Base-by-base conservation (phyloP, 2,329 filamentous ascomycete species). In the Eurotiales sp. region DNA sequence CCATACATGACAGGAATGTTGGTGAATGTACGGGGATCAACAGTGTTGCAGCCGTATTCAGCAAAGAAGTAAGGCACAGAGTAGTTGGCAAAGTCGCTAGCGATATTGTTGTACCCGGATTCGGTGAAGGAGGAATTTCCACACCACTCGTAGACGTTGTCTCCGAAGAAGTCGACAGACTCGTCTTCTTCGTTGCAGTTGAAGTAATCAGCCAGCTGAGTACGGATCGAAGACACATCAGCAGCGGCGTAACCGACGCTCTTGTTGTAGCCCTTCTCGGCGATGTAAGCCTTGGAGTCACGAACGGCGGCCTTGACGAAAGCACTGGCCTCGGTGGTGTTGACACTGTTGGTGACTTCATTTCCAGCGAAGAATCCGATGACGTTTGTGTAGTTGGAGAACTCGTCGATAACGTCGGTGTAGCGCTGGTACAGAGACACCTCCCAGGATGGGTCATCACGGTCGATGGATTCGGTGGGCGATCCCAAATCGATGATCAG, bases 81-180 rank as follows among this genome's bases (percentile, higher is more conserved):
- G 80, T 93, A 99, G 68, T 86, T 83, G 54, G 78, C 71, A 77
- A 96, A 99, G 75, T 96, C 92, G 59, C 88, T 72, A 61, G 90
- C 90, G 69, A 92, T 87, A 51, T 84, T 79, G 58, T 86, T 78
- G 74, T 91, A 99, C 50, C 90, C 89, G 3, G 93, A 96, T 54
- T 78, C 67, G 30, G 77, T 66, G 76, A 87, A 93, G 65, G 88
- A 95, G 66, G 88, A 95, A 61, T 91, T 72, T 61, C 92, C 93
- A 70, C 93, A 99, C 93, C 93, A 99, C 48, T 91, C 95, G 81
- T 99, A 99, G 76, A 97, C 96, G 80, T 99, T 99, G 86, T 97
- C 97, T 54, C 93, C 93, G 88, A 91, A 99, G 79, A 95, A 97
- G 74, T 99, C 93, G 59, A 97, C 96, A 55, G 87, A 71, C 65